These are phyloP conservation scores for Agarophyton chilense DNA, from an alignment of 23 red algal species.

Conservation along the genomic window DNA sequence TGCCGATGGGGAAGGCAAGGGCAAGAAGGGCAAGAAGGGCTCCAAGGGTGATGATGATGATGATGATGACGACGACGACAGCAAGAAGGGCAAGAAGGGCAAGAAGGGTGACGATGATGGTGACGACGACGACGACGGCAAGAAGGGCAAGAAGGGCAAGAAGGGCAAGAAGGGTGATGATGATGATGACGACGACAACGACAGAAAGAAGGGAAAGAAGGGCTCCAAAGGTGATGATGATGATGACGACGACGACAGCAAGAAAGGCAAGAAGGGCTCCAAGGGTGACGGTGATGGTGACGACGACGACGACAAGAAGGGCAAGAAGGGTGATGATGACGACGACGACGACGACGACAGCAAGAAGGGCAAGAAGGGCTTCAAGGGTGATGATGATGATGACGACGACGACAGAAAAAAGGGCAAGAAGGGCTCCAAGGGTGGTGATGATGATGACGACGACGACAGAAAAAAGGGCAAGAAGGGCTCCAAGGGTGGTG, in stretches of 20 bases:
- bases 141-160: too few species aligned
- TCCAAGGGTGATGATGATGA: too few species aligned
- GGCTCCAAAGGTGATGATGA: not conserved
- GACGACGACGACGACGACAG: not conserved
- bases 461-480: not conserved
- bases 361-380: not conserved
- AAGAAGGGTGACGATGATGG: too few species aligned
- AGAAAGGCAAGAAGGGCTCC: not conserved
- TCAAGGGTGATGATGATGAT: not conserved
- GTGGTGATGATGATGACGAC: not conserved
- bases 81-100: too few species aligned
- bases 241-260: not conserved
- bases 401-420: not conserved
- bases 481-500: not conserved
- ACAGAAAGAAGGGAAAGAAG: too few species aligned
- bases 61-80: too few species aligned
- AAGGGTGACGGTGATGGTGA: not conserved
- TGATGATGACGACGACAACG: too few species aligned
- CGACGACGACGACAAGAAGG: constrained; percentile 1
- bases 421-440: not conserved
- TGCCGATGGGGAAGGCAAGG: too few species aligned
- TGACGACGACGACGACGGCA: too few species aligned
- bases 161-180: too few species aligned
- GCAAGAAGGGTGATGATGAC: not conserved
- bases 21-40: too few species aligned